phyloP scores from a whole-genome alignment of 2,329 filamentous ascomycete genomes.

The Exophiala mesophila region DNA sequence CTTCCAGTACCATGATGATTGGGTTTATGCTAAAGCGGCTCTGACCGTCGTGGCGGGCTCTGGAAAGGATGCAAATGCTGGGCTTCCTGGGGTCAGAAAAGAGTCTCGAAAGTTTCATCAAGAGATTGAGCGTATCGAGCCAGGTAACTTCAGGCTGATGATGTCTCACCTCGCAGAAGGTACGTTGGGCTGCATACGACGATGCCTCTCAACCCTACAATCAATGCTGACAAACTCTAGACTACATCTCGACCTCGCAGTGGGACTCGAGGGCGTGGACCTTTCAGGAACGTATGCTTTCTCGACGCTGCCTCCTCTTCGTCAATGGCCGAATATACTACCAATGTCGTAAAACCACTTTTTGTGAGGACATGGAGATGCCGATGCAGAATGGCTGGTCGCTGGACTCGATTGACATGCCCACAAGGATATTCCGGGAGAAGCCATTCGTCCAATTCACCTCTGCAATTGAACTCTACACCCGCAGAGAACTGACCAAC shows the following conservation, averaged over 20 bases:
- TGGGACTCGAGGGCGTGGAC: constrained; percentile 39
- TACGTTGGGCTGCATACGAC: too few relatives aligned
- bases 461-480: constrained; percentile 27
- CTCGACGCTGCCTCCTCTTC: constrained; percentile 35
- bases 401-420: constrained; percentile 27
- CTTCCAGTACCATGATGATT: constrained; percentile 28
- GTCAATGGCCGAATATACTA: constrained; percentile 29
- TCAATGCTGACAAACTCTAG: constrained; percentile 11
- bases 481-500: constrained; percentile 26
- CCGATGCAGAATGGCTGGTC: constrained; percentile 25
- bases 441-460: constrained; percentile 27
- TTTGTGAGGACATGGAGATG: constrained; percentile 27
- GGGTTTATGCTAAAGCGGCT: constrained; percentile 25
- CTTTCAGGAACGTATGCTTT: constrained; percentile 38
- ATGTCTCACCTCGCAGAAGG: constrained; percentile 27
- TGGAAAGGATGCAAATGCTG: constrained; percentile 27
- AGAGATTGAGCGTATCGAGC: constrained; percentile 25
- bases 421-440: constrained; percentile 26
- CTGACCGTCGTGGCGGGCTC: constrained; percentile 25
- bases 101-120: constrained; percentile 26
- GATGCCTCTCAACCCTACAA: too few relatives aligned
- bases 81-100: constrained; percentile 27
- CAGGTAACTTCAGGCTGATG: constrained; percentile 24
- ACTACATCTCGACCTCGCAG: constrained; percentile 29
- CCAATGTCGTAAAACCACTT: constrained; percentile 26